Percentiles rank a stretch among this genome's conserved stretches.
Conservation (phyloP, 2,329 filamentous ascomycete genomes). For the Plenodomus biglobosus region DNA sequence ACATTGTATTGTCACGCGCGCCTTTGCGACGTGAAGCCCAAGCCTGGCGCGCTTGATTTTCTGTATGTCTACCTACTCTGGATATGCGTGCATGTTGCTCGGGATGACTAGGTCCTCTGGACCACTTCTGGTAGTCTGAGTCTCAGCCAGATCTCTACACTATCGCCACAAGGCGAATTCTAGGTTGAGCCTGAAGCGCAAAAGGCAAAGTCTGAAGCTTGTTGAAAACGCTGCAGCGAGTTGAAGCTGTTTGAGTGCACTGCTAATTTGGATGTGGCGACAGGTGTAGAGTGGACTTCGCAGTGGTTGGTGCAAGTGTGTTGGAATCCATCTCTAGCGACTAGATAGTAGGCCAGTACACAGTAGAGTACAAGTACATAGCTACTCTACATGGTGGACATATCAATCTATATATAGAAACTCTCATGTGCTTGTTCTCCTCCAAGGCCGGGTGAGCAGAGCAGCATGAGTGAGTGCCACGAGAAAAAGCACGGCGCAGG, state of each 20-base stretch:
- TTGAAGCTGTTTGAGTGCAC: background rate
- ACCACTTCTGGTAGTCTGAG: slow-evolving; percentile 46
- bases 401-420: too few species aligned
- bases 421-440: too few species aligned
- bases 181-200: slow-evolving; percentile 40
- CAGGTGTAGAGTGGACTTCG: background rate
- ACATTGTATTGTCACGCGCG: slow-evolving; percentile 50
- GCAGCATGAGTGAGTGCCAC: too few species aligned
- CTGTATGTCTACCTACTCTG: slow-evolving; percentile 23
- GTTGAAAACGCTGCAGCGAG: background rate
- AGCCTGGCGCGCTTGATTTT: slow-evolving; percentile 5
- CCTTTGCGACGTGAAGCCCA: slow-evolving; percentile 18
- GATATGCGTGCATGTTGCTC: slow-evolving; percentile 10
- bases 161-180: slow-evolving; percentile 31
- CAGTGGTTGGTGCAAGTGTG: too few species aligned
- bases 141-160: slow-evolving; percentile 40
- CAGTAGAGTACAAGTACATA: too few species aligned
- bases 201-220: slow-evolving; percentile 43
- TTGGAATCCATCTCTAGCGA: too few species aligned
- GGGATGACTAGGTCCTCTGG: slow-evolving; percentile 38
- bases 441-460: too few species aligned
- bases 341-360: too few species aligned
- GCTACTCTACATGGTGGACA: too few species aligned
- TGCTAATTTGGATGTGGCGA: slow-evolving; percentile 10
- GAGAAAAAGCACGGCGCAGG: too few species aligned